Conservation (phyloP, 2,329 filamentous ascomycete species). For the Hirsutella rhossiliensis region DNA sequence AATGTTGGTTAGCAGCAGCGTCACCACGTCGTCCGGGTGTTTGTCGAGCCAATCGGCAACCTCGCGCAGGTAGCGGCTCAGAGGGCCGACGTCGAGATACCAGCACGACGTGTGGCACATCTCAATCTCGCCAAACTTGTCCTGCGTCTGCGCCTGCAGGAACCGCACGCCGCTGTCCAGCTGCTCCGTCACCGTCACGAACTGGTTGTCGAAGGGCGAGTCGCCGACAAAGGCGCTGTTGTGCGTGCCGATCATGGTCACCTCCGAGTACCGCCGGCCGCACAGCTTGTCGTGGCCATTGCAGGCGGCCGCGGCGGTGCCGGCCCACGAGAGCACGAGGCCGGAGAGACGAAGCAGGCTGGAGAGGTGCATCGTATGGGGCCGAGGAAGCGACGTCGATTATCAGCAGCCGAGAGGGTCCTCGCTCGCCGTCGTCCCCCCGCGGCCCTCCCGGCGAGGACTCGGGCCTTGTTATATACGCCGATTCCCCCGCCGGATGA, state of each 20-base stretch:
- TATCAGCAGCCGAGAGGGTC: too few relatives aligned
- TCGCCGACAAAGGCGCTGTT: conserved; percentile 52
- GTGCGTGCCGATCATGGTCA: conserved; percentile 53
- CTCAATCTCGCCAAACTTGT: conserved; percentile 35
- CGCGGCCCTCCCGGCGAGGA: too few relatives aligned
- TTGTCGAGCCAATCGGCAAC: conserved; percentile 48
- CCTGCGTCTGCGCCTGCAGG: conserved; percentile 52
- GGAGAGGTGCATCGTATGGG: neutral
- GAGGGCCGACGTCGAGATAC: conserved; percentile 44
- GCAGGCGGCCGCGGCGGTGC: conserved; percentile 25
- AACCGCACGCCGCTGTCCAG: conserved; percentile 51
- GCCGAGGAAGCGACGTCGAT: too few relatives aligned
- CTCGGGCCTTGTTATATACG: too few relatives aligned
- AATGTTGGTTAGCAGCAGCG: conserved; percentile 49
- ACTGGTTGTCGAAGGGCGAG: conserved; percentile 45
- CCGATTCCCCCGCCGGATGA: too few relatives aligned
- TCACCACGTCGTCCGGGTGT: conserved; percentile 49
- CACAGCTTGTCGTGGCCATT: conserved; percentile 48
- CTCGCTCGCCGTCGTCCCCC: too few relatives aligned
- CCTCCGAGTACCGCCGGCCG: conserved; percentile 41
- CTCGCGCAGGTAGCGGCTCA: conserved; percentile 41
- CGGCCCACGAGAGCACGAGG: conserved; percentile 7
- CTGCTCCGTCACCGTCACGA: conserved; percentile 43
- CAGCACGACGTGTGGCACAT: conserved; percentile 55
- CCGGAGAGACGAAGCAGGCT: neutral